These are phyloP conservation scores for Mercurialis annua DNA, from an alignment of 345 rosid species.

Conservation along the genomic window DNA sequence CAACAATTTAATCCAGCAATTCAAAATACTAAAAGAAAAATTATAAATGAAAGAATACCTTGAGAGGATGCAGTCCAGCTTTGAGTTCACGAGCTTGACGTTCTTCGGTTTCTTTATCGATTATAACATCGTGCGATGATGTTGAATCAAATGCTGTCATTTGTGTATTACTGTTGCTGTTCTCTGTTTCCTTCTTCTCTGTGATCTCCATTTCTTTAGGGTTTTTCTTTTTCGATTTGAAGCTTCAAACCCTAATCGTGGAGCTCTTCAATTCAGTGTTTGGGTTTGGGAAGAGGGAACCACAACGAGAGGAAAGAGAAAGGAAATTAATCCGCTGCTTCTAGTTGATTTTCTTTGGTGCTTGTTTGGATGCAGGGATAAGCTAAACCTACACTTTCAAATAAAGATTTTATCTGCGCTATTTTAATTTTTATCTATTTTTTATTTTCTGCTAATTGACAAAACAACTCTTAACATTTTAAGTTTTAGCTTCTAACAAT, in stretches of 20 bases:
- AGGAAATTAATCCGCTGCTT: neutral
- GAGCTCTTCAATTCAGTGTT: neutral
- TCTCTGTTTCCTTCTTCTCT: conserved; percentile 67
- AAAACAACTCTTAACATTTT: too few species aligned
- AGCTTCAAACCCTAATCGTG: neutral
- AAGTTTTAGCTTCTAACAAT: too few species aligned
- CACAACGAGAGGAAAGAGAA: neutral
- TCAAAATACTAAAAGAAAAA: neutral
- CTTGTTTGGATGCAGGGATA: conserved; percentile 8
- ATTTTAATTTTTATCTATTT: too few species aligned
- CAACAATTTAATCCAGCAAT: too few species aligned
- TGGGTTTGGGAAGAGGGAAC: conserved; percentile 2
- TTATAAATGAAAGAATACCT: conserved; percentile 41
- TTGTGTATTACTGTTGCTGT: conserved; percentile 28
- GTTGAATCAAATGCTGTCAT: conserved; percentile 26
- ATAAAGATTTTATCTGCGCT: too few species aligned
- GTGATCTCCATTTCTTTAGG: conserved; percentile 53
- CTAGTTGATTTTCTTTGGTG: neutral
- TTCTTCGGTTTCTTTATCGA: conserved; percentile 45
- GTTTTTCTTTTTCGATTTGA: neutral
- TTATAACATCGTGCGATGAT: conserved; percentile 22
- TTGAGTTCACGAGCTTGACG: conserved; percentile 76
- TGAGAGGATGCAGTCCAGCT: conserved; percentile 83
- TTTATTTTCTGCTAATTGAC: too few species aligned
- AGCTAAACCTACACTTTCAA: neutral